Conservation (phyloP, 768 basidiomycete species). For the Cantharellus cinnabarinus region DNA sequence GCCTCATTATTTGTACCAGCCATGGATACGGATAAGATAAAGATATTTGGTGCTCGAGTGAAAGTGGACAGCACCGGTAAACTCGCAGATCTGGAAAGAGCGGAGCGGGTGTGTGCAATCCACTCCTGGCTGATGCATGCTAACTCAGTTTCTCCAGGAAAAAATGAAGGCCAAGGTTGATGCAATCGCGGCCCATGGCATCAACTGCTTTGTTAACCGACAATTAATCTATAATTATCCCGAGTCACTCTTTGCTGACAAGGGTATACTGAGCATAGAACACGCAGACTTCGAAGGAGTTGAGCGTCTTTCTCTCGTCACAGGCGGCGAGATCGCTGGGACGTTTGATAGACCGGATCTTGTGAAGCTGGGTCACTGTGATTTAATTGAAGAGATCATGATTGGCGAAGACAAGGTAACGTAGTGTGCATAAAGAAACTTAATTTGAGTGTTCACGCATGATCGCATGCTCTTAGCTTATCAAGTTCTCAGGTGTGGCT, state of each 20-base stretch:
- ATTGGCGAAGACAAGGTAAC: constrained; percentile 95
- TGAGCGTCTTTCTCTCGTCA: constrained; percentile 84
- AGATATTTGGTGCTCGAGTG: constrained; percentile 91
- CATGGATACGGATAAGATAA: constrained; percentile 99
- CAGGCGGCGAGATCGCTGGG: constrained; percentile 91
- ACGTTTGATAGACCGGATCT: constrained; percentile 87
- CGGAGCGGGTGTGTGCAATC: constrained; percentile 45
- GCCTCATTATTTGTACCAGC: constrained; percentile 25
- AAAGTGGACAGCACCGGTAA: constrained; percentile 94
- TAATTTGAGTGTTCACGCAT: background rate
- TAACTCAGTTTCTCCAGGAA: constrained; percentile 33
- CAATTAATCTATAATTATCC: constrained; percentile 99
- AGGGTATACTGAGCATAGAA: constrained; percentile 89
- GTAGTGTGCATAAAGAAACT: background rate
- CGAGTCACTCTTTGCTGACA: constrained; percentile 83
- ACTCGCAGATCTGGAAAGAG: constrained; percentile 92
- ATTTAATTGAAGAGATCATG: constrained; percentile 95
- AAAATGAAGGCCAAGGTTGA: constrained; percentile 99
- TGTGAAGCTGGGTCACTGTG: constrained; percentile 82
- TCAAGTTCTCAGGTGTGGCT: constrained; percentile 98
- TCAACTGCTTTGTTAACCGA: constrained; percentile 94
- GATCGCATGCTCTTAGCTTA: constrained; percentile 34
- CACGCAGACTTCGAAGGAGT: constrained; percentile 99
- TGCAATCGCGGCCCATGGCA: constrained; percentile 80
- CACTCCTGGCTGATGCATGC: background rate